Percentiles rank a stretch among this genome's conserved stretches.
Conservation (phyloP, 345 rosid genomes). For the Pugionium cornutum region DNA sequence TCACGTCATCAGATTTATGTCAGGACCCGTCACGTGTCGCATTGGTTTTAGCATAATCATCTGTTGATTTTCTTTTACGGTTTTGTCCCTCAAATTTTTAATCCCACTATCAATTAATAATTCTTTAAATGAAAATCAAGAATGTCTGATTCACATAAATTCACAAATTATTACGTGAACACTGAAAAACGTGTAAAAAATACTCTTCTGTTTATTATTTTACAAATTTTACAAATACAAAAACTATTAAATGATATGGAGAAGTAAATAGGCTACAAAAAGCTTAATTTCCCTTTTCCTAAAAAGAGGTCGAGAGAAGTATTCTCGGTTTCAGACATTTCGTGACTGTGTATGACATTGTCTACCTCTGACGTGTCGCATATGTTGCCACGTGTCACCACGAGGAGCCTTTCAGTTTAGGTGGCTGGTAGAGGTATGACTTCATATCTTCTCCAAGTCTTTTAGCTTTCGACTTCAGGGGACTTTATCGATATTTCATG, state of each 20-base stretch:
- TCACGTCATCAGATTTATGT: constrained; percentile 32
- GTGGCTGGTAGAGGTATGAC: constrained; percentile 20
- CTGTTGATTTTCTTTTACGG: constrained; percentile 17
- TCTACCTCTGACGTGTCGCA: constrained; percentile 17
- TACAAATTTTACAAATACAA: too few species aligned
- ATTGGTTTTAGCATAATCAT: background rate
- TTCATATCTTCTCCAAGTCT: constrained; percentile 32
- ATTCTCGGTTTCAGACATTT: constrained; percentile 21
- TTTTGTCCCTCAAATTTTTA: constrained; percentile 23
- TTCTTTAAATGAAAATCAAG: too few species aligned
- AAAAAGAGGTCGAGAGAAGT: constrained; percentile 25
- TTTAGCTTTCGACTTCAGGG: constrained; percentile 4
- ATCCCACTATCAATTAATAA: too few species aligned
- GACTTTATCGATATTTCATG: constrained; percentile 11
- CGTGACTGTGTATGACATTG: constrained; percentile 27
- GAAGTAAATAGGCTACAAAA: constrained; percentile 12
- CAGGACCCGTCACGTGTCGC: constrained; percentile 36
- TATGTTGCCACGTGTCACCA: constrained; percentile 22
- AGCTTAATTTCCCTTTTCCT: background rate
- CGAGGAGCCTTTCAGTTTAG: constrained; percentile 4
- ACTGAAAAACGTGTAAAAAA: too few species aligned
- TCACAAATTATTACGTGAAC: background rate
- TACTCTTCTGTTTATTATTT: too few species aligned
- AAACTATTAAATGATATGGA: too few species aligned
- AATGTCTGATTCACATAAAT: constrained; percentile 9